Conservation (phyloP, 805 yeast species). For the Kurtzmaniella fragi region DNA sequence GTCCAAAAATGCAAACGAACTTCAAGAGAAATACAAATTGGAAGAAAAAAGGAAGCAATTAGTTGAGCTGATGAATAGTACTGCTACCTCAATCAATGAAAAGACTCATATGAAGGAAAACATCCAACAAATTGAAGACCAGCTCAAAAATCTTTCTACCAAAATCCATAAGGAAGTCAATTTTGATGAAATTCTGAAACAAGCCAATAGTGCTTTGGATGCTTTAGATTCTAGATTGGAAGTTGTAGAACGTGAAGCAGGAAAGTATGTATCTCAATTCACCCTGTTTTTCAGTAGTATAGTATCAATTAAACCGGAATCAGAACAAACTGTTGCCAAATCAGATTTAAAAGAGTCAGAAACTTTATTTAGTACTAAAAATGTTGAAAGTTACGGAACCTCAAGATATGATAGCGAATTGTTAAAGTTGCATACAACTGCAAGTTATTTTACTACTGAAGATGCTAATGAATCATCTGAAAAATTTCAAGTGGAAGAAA, state of each 20-base stretch:
- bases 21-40: slow-evolving; percentile 24
- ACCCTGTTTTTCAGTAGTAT: slow-evolving; percentile 48
- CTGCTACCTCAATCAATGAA: slow-evolving; percentile 19
- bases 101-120: slow-evolving; percentile 17
- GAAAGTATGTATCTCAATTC: slow-evolving; percentile 51
- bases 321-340: slow-evolving; percentile 29
- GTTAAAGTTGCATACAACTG: slow-evolving; percentile 33
- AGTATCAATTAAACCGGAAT: slow-evolving; percentile 19
- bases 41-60: slow-evolving; percentile 25
- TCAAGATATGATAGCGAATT: slow-evolving; percentile 36
- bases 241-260: slow-evolving; percentile 64
- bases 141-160: slow-evolving; percentile 17
- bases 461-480: slow-evolving; percentile 9
- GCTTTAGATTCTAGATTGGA: slow-evolving; percentile 69
- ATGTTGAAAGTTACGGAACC: slow-evolving; percentile 28
- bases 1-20: slow-evolving; percentile 23
- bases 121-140: slow-evolving; percentile 22
- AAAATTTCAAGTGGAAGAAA: slow-evolving; percentile 38
- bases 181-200: slow-evolving; percentile 17
- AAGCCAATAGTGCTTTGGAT: slow-evolving; percentile 57
- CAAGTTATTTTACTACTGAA: slow-evolving; percentile 13
- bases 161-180: slow-evolving; percentile 16
- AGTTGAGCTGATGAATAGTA: slow-evolving; percentile 21
- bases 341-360: slow-evolving; percentile 9
- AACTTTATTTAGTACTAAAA: slow-evolving; percentile 14